phyloP scores from a whole-genome alignment of 352 stramenopile species.

The Globisporangium takayamanum region DNA sequence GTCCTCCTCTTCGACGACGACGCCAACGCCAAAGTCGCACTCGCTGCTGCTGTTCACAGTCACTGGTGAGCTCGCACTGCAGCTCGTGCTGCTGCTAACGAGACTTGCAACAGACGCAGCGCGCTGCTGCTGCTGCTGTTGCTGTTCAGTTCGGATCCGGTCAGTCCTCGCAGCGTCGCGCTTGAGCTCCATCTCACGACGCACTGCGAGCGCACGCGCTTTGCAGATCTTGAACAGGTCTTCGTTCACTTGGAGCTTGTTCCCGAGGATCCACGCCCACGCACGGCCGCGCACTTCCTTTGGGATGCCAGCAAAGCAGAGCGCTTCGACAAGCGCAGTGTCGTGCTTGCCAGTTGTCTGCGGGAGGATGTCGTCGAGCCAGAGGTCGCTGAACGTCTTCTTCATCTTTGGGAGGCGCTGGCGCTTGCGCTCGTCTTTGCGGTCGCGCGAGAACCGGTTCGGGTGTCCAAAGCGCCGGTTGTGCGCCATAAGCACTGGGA shows the following conservation, averaged over 20 bases:
- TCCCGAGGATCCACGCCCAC: constrained; percentile 77
- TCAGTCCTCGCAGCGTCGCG: constrained; percentile 31
- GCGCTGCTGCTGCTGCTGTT: constrained; percentile 12
- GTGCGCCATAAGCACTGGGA: constrained; percentile 17
- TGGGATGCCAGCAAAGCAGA: constrained; percentile 78
- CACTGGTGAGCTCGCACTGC: constrained; percentile 13
- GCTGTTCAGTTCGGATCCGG: constrained; percentile 1
- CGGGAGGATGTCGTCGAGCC: constrained; percentile 62
- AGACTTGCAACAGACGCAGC: neutral
- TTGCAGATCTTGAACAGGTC: constrained; percentile 83
- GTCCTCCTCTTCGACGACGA: neutral
- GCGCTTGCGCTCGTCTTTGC: constrained; percentile 52
- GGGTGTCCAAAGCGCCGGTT: constrained; percentile 17
- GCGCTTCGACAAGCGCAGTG: constrained; percentile 33
- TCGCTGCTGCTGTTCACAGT: constrained; percentile 9
- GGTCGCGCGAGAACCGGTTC: constrained; percentile 47
- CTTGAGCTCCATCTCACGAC: constrained; percentile 70
- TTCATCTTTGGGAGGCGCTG: constrained; percentile 63
- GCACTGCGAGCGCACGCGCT: constrained; percentile 57
- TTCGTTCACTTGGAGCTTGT: constrained; percentile 81
- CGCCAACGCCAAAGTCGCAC: neutral
- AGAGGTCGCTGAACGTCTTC: constrained; percentile 67
- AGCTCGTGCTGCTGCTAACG: constrained; percentile 7
- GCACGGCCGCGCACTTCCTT: constrained; percentile 77
- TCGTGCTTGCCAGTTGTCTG: constrained; percentile 14